A percentile compares a stretch with the other conserved stretches of the same genome.
These are phyloP conservation scores for Polysphondylium violaceum DNA, from an alignment of 78 protist genomes.

Conservation along the genomic window DNA sequence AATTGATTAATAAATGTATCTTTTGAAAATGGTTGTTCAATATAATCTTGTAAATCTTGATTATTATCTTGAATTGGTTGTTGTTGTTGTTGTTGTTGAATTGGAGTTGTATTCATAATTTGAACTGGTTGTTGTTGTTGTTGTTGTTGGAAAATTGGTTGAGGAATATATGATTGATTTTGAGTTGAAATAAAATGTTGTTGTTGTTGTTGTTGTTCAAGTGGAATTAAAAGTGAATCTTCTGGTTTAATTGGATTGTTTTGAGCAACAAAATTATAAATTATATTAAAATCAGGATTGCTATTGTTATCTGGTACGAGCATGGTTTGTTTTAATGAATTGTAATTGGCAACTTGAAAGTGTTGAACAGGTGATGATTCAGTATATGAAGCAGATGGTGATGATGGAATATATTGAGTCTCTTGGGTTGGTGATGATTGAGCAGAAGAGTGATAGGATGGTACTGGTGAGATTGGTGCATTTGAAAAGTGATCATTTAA, in stretches of 20 bases:
- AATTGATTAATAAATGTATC: constrained; percentile 20
- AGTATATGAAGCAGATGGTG: neutral
- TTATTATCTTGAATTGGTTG: neutral
- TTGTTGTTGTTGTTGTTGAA: neutral
- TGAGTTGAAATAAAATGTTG: neutral
- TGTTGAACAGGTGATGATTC: neutral
- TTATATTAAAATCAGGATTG: neutral
- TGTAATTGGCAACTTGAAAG: neutral
- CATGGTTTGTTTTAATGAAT: constrained; percentile 5
- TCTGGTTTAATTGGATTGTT: neutral
- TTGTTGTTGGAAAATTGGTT: neutral
- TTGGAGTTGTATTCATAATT: neutral
- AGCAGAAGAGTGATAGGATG: constrained; percentile 20
- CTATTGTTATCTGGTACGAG: neutral
- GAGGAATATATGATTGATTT: neutral
- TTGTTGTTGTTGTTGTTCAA: neutral
- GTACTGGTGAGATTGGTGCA: constrained; percentile 8
- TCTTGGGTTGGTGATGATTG: constrained; percentile 37
- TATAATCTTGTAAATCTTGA: neutral
- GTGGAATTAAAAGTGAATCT: neutral
- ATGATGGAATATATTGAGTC: neutral
- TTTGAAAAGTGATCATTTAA: neutral
- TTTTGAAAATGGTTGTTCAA: constrained; percentile 40
- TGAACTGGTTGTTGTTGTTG: neutral
- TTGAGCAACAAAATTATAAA: constrained; percentile 15